Conservation (phyloP, 83 land plant species). For the Thuja plicata region DNA sequence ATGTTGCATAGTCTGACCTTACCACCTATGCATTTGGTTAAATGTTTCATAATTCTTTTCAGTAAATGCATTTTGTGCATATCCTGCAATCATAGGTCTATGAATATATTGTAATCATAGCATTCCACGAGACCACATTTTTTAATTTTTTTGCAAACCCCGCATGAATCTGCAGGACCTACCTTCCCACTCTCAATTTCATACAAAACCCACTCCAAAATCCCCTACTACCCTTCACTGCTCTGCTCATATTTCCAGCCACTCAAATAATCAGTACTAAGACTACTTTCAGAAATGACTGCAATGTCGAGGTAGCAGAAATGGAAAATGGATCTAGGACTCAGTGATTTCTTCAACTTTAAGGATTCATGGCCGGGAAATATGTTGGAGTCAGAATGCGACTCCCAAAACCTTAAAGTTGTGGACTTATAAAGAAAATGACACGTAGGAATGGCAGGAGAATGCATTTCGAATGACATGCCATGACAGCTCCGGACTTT, state of each 20-base stretch:
- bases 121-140: no score
- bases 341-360: neutral
- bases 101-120: no score
- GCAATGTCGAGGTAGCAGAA: constrained; percentile 33
- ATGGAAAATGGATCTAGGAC: constrained; percentile 37
- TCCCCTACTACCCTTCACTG: constrained; percentile 38
- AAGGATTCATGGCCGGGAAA: constrained; percentile 12
- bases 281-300: neutral
- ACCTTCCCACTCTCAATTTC: constrained; percentile 40
- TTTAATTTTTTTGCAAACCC: no score
- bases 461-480: constrained; percentile 44
- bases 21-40: no score
- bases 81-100: no score
- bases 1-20: no score
- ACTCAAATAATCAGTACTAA: constrained; percentile 17
- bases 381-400: constrained; percentile 4
- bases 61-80: no score
- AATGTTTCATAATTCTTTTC: no score
- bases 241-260: constrained; percentile 64
- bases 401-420: neutral
- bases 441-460: constrained; percentile 6
- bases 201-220: constrained; percentile 40
- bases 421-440: neutral
- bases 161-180: constrained; percentile 15
- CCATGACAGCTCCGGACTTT: constrained; percentile 49